Evolutionary conservation across 1,139 yeast species (phyloP), one percentile per base, ranked within the genome.

Genomic region (Saccharomycopsis hybrid): DNA sequence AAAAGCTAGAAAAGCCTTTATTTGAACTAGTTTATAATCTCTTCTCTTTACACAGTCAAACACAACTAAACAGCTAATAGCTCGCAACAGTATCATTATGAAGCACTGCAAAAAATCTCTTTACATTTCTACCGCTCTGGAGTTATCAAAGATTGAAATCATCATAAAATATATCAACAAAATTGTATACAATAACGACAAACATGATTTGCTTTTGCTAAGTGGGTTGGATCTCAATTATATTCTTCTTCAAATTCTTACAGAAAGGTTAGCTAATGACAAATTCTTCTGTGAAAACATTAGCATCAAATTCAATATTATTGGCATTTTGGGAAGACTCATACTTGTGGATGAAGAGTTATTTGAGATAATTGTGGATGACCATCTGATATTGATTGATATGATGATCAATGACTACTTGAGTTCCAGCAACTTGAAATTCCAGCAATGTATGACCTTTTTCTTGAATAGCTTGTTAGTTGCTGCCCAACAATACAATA

Each of bases 391-490:
- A 5, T 41, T 46, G 31, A 13, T 46, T n/a, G 32, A 39, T 11
- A n/a, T 44, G 39, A 11, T 44, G n/a, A 24, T 44, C 27, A 30
- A 44, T 47, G 43, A 44, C 11, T 44, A 41, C 45, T 44, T 44
- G 44, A 18, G 13, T 13, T 13, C 11, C 9, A 13, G 11, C 18
- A 37, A 37, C 35, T 36, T 47, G 32, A 31, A 36, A 18, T 47
- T 47, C 49, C 47, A 47, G 18, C 50, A 47, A 39, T 44, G 49
- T 5, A 25, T 38, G 9, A 30, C 35, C 13, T 47, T 43, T 38
- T 42, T 47, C 25, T 37, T 47, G 31, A 47, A 47, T 24, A 47
- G 43, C 18, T 24, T 47, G 5, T n/a, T 47, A 7, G 31, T 37
- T 27, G 37, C 36, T 11, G 30, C 25, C 8, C 28, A 32, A 18